phyloP scores from a whole-genome alignment of 2,329 filamentous ascomycete genomes.

The Aspergillus pseudoviridinutans region DNA sequence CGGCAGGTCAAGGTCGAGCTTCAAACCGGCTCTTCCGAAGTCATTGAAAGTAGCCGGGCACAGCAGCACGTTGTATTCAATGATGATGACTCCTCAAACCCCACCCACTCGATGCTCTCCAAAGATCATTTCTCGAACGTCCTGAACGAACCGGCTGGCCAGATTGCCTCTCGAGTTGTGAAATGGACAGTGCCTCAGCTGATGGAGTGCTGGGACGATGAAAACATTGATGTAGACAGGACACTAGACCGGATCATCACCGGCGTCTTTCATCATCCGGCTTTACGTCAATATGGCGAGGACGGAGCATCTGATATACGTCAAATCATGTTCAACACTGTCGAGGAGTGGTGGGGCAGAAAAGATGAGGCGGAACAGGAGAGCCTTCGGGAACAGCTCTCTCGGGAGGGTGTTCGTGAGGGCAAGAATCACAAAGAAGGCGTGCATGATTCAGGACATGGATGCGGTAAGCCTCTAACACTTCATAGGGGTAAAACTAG shows the following conservation, averaged over 20 bases:
- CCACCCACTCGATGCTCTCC: slow-evolving; percentile 91
- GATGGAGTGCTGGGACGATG: slow-evolving; percentile 82
- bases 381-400: slow-evolving; percentile 69
- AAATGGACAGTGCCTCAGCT: slow-evolving; percentile 86
- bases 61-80: slow-evolving; percentile 86
- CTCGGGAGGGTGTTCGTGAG: slow-evolving; percentile 69
- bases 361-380: slow-evolving; percentile 61
- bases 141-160: slow-evolving; percentile 83
- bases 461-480: slow-evolving; percentile 73
- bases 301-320: slow-evolving; percentile 72
- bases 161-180: slow-evolving; percentile 72
- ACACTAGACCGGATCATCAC: slow-evolving; percentile 72
- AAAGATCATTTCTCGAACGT: slow-evolving; percentile 94
- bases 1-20: slow-evolving; percentile 83
- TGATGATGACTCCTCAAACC: slow-evolving; percentile 71
- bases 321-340: slow-evolving; percentile 69
- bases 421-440: slow-evolving; percentile 85
- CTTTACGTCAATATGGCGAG: slow-evolving; percentile 65
- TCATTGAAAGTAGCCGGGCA: slow-evolving; percentile 77
- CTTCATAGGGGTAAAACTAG: slow-evolving; percentile 58
- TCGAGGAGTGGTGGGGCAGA: slow-evolving; percentile 77
- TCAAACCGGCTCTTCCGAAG: slow-evolving; percentile 76
- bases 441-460: slow-evolving; percentile 78
- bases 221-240: slow-evolving; percentile 63
- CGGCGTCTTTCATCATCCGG: slow-evolving; percentile 85